These are phyloP conservation scores for Cutaneotrichosporon sp. DNA, from an alignment of 1,284 basidiomycete genomes.

Conservation along the genomic window DNA sequence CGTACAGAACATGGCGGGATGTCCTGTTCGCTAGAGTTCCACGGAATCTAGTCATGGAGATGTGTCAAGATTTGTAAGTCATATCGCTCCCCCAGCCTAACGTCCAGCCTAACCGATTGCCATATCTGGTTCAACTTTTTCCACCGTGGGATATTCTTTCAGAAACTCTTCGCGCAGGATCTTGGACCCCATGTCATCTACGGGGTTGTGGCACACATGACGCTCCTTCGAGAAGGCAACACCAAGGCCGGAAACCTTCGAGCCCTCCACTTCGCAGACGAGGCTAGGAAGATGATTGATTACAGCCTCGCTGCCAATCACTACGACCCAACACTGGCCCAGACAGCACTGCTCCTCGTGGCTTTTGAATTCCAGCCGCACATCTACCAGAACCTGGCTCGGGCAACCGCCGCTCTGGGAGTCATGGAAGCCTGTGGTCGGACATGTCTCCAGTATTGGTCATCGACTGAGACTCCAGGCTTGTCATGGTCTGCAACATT, in stretches of 20 bases:
- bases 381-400: constrained; percentile 20
- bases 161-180: constrained; percentile 9
- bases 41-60: background rate
- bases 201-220: constrained; percentile 28
- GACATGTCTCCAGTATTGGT: constrained; percentile 1
- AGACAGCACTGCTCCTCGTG: constrained; percentile 28
- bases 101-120: constrained; percentile 16
- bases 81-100: too few relatives aligned
- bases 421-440: constrained; percentile 23
- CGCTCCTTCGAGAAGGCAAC: constrained; percentile 24
- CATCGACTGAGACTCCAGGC: background rate
- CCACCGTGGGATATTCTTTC: constrained; percentile 23
- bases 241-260: constrained; percentile 16
- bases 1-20: constrained; percentile 4
- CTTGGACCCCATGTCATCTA: constrained; percentile 24
- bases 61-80: background rate
- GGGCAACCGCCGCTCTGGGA: constrained; percentile 19
- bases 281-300: constrained; percentile 26
- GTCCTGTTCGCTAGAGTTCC: background rate
- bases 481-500: constrained; percentile 7
- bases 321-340: constrained; percentile 23
- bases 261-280: constrained; percentile 24
- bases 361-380: constrained; percentile 35
- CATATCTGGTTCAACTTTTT: constrained; percentile 27
- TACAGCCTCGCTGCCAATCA: constrained; percentile 21